phyloP scores from a whole-genome alignment of 768 basidiomycete species.

The Myochromella boudieri region DNA sequence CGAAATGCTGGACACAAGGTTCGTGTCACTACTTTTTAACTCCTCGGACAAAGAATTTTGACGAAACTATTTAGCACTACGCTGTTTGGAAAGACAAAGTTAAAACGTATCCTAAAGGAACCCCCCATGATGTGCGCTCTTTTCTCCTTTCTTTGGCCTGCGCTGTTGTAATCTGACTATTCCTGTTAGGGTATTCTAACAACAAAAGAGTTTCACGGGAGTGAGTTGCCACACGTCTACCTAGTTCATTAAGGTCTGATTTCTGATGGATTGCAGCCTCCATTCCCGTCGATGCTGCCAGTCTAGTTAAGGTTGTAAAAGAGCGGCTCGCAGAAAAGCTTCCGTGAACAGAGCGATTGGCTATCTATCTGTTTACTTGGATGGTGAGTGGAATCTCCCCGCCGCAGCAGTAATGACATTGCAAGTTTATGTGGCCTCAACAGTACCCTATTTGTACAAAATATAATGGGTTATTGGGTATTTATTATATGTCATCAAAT shows the following conservation, averaged over 20 bases:
- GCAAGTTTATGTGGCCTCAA: too few relatives aligned
- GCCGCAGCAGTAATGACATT: too few relatives aligned
- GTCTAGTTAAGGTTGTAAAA: constrained; percentile 57
- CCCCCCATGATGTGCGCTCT: constrained; percentile 26
- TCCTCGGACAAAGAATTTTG: background rate
- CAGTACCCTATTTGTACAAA: too few relatives aligned
- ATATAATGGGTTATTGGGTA: too few relatives aligned
- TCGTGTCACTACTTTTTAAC: constrained; percentile 11
- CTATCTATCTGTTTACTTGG: background rate
- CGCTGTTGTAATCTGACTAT: background rate
- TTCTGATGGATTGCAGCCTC: constrained; percentile 13
- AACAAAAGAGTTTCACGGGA: constrained; percentile 20
- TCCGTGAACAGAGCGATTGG: background rate
- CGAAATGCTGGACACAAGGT: constrained; percentile 42
- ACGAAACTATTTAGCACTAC: constrained; percentile 40
- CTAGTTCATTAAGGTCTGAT: background rate
- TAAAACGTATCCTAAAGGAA: constrained; percentile 33
- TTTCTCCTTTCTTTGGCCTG: constrained; percentile 3
- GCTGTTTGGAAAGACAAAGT: constrained; percentile 67
- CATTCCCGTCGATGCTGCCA: constrained; percentile 65
- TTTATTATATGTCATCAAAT: too few relatives aligned
- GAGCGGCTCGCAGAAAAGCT: constrained; percentile 37
- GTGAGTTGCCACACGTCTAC: constrained; percentile 14
- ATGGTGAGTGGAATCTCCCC: constrained; percentile 8
- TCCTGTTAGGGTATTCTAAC: constrained; percentile 16